Conservation (phyloP, 2,329 filamentous ascomycete species). For the Parafenestella ontariensis region DNA sequence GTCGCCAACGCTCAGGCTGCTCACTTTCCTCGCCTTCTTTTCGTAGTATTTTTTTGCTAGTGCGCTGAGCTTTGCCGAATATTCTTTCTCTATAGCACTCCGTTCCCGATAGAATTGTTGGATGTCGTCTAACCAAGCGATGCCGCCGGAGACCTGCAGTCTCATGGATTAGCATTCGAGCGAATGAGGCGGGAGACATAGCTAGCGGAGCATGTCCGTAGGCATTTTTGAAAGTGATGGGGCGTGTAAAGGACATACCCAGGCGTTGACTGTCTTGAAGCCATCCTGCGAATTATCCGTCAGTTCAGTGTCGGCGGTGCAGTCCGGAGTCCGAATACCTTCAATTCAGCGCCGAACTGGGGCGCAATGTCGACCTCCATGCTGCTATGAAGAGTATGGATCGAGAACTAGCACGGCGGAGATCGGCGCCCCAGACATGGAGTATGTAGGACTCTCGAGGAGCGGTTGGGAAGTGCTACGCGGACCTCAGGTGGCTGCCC, state of each 20-base stretch:
- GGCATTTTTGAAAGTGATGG: not conserved
- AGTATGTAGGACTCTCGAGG: slow-evolving; percentile 21
- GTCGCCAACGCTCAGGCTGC: slow-evolving; percentile 89
- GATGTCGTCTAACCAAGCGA: slow-evolving; percentile 94
- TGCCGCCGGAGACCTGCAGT: slow-evolving; percentile 75
- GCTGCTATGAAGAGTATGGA: slow-evolving; percentile 24
- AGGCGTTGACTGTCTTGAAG: slow-evolving; percentile 92
- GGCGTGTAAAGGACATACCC: slow-evolving; percentile 62
- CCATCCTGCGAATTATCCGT: slow-evolving; percentile 71
- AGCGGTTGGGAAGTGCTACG: slow-evolving; percentile 28
- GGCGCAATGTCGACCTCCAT: slow-evolving; percentile 87
- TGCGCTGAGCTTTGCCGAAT: slow-evolving; percentile 83
- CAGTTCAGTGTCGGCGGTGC: slow-evolving; percentile 29
- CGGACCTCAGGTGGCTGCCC: slow-evolving; percentile 32
- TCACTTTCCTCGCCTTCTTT: slow-evolving; percentile 90
- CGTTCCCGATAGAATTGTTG: slow-evolving; percentile 97
- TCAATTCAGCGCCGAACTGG: slow-evolving; percentile 92
- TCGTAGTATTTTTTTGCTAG: slow-evolving; percentile 97
- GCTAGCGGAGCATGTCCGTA: slow-evolving; percentile 13
- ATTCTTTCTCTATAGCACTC: slow-evolving; percentile 94
- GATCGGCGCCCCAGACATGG: slow-evolving; percentile 36
- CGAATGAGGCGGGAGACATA: slow-evolving; percentile 6
- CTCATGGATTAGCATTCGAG: slow-evolving; percentile 29
- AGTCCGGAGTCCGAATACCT: slow-evolving; percentile 63
- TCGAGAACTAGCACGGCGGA: slow-evolving; percentile 23